A percentile compares a stretch with the other conserved stretches of the same genome.
Conservation (phyloP, 345 rosid genomes). For the Salix udensis region DNA sequence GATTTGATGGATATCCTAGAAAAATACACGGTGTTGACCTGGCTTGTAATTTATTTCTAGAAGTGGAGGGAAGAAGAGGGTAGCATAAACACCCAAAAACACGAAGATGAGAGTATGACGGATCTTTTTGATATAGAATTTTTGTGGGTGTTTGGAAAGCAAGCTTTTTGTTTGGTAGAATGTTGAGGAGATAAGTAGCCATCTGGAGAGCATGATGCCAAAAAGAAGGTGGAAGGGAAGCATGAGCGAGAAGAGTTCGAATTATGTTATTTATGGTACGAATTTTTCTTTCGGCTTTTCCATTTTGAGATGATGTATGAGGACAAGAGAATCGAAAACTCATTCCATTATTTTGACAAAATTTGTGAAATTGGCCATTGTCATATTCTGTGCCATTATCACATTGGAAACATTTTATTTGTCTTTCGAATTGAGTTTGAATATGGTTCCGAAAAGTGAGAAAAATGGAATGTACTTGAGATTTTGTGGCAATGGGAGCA, state of each 20-base stretch:
- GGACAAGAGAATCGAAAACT: neutral
- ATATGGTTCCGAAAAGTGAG: neutral
- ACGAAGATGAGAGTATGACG: neutral
- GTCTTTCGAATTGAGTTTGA: neutral
- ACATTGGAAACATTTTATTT: neutral
- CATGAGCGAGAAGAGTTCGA: neutral
- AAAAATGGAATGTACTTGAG: neutral
- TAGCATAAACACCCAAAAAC: neutral
- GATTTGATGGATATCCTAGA: conserved; percentile 3
- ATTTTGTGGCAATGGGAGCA: neutral
- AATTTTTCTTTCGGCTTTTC: conserved; percentile 3
- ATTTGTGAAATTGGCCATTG: neutral
- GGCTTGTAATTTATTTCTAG: neutral
- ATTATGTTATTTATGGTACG: neutral
- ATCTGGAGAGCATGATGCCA: conserved; percentile 3
- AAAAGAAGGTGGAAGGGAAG: neutral
- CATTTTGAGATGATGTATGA: conserved; percentile 9
- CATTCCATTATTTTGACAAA: neutral
- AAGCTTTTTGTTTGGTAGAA: neutral
- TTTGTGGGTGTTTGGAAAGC: neutral
- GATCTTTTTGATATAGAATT: neutral
- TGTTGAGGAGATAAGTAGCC: neutral
- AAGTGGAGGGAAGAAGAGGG: neutral
- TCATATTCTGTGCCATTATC: neutral
- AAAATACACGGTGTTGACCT: neutral